Percentiles rank a stretch among this genome's conserved stretches.
Conservation (phyloP, 345 rosid species). For the Abelmoschus esculentus region DNA sequence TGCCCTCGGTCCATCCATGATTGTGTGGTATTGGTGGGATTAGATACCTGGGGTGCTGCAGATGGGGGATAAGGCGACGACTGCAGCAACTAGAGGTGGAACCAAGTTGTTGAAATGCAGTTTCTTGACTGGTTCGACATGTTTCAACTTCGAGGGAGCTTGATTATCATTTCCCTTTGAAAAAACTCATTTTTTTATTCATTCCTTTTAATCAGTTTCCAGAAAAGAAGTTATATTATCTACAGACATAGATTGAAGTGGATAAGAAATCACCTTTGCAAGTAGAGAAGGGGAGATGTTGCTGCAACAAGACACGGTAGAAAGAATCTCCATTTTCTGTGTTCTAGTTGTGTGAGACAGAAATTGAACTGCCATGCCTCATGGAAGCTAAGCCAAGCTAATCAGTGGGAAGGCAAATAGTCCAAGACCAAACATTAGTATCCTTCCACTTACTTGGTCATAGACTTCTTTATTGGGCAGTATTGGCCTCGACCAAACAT, state of each 20-base stretch:
- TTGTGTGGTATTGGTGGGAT: neutral
- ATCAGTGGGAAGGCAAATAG: neutral
- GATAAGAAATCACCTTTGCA: neutral
- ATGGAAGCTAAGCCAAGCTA: neutral
- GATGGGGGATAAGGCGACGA: conserved; percentile 6
- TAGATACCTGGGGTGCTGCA: conserved; percentile 8
- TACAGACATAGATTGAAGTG: neutral
- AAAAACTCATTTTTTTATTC: neutral
- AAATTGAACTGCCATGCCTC: neutral
- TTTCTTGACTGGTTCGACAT: neutral
- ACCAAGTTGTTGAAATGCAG: neutral
- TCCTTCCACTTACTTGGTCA: neutral
- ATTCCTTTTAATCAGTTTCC: neutral
- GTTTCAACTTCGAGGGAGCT: neutral
- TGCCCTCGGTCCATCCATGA: too few species aligned
- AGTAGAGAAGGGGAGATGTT: neutral
- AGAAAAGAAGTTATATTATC: neutral
- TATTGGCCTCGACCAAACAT: neutral
- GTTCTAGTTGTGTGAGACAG: neutral
- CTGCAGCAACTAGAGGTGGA: conserved; percentile 9
- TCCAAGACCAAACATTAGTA: neutral
- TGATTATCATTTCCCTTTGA: conserved; percentile 6
- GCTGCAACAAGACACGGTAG: conserved; percentile 9
- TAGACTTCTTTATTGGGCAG: neutral
- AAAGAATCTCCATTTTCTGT: conserved; percentile 9